Percentiles rank a stretch among this genome's conserved stretches.
Evolutionary conservation across 371 early-diverging fungal genomes (phyloP).

Genomic region (Parasitella parasitica): DNA sequence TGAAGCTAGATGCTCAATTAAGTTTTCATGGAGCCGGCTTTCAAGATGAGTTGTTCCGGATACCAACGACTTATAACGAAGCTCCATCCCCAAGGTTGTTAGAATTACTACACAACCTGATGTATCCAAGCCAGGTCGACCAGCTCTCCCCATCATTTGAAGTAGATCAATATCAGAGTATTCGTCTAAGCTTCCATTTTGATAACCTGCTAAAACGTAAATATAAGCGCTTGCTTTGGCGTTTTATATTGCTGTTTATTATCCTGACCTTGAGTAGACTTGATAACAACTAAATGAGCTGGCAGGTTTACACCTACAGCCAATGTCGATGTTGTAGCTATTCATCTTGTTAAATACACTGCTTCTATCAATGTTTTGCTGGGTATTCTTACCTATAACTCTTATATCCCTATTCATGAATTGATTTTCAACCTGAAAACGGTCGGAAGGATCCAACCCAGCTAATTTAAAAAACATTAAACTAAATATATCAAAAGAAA

Average conservation of each 20-base stretch:
- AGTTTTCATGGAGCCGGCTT: slow-evolving; percentile 72
- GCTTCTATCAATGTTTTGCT: too few species aligned
- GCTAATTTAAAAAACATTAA: too few species aligned
- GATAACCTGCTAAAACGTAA: slow-evolving; percentile 48
- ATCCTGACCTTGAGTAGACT: slow-evolving; percentile 52
- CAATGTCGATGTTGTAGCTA: slow-evolving; percentile 85
- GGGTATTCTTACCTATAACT: slow-evolving; percentile 75
- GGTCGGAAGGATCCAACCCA: slow-evolving; percentile 66
- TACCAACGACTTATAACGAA: slow-evolving; percentile 58
- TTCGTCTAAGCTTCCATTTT: slow-evolving; percentile 55
- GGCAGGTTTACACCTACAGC: slow-evolving; percentile 95
- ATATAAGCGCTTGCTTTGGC: neutral
- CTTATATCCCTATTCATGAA: slow-evolving; percentile 61
- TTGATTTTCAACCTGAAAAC: slow-evolving; percentile 63
- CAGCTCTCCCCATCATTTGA: slow-evolving; percentile 96
- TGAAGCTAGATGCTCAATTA: slow-evolving; percentile 82
- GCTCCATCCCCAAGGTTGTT: slow-evolving; percentile 56
- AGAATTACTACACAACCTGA: slow-evolving; percentile 78
- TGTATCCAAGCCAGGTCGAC: slow-evolving; percentile 84
- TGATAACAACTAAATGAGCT: slow-evolving; percentile 87
- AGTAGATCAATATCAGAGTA: slow-evolving; percentile 72
- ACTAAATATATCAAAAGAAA: too few species aligned
- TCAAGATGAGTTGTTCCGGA: slow-evolving; percentile 62
- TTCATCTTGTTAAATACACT: neutral
- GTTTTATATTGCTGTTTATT: neutral